Evolutionary conservation across 768 basidiomycete genomes (phyloP), one percentile per base, ranked within the genome.

Genomic region (Xerocomus brunneocitrinus): DNA sequence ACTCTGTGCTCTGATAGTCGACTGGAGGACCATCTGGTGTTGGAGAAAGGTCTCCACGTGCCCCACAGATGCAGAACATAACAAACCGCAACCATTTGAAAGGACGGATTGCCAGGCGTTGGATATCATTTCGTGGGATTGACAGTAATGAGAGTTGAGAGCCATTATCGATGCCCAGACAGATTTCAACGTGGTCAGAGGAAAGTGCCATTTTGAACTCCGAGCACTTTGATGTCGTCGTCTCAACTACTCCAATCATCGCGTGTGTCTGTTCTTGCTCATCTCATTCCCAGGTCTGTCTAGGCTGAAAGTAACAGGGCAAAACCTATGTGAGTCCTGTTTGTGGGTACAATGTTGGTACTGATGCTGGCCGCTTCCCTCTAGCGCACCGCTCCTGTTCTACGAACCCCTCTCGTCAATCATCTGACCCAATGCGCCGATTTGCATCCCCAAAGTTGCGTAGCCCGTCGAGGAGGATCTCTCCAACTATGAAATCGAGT

Each of bases 201-300:
- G 19, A 19, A 19, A 19, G 19, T 1, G 19, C 19, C 19, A 19
- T 19, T 19, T 19, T 19, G 19, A 19, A 19, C 19, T 19, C 19
- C 19, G 19, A 19, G 19, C n/a, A n/a, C 19, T 19, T 19, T 19
- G 19, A 10, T 90, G 88, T 69, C 70, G 91, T 10, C 90, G 89
- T 0, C 71, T 92, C 45, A 92, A 92, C 66, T 92, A 92, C 64
- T 78, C 79, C n/a, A 88, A 91, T 61, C 89, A 91, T 72, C 89
- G 89, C 6, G 89, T 79, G 61, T 55, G 79, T 67, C 19, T 25
- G 38, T 35, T 54, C 45, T 22, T 60, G 8, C 43, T 35, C 34
- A 4, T 19, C 6, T 36, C 39, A 14, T n/a, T 12, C 25, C 14
- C 3, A 9, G 5, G 8, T 28, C 3, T 19, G 22, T 36, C n/a